These are phyloP conservation scores for Arxiozyma bovina DNA, from an alignment of 1,139 yeast species.

Conservation along the genomic window DNA sequence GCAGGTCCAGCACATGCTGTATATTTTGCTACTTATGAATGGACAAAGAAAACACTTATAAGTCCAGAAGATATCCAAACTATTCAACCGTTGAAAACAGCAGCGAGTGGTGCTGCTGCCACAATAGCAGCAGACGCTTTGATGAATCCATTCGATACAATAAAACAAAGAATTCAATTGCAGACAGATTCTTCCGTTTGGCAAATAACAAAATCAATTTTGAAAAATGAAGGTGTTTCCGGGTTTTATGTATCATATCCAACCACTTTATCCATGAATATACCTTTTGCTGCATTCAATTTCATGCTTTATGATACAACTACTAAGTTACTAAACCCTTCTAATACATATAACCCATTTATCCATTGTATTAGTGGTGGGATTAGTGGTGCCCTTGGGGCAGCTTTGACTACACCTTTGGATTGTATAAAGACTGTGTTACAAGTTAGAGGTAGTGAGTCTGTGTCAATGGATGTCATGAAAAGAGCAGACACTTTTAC, in stretches of 20 bases:
- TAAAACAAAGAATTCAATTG: constrained; percentile 79
- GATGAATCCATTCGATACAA: constrained; percentile 96
- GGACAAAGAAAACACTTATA: constrained; percentile 43
- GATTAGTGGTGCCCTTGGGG: constrained; percentile 90
- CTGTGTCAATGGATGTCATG: constrained; percentile 39
- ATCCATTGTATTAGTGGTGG: constrained; percentile 93
- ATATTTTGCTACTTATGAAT: constrained; percentile 92
- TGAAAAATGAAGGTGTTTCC: constrained; percentile 63
- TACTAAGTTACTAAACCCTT: constrained; percentile 70
- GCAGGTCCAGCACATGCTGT: constrained; percentile 99
- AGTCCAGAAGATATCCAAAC: constrained; percentile 27
- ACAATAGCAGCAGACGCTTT: constrained; percentile 89
- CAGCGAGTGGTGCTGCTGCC: constrained; percentile 88
- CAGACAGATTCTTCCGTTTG: constrained; percentile 31
- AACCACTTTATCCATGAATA: constrained; percentile 83
- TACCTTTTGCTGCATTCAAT: constrained; percentile 92
- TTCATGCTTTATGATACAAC: constrained; percentile 88
- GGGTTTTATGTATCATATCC: constrained; percentile 93
- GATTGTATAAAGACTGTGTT: constrained; percentile 90
- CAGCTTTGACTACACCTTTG: constrained; percentile 91
- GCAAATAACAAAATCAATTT: constrained; percentile 41
- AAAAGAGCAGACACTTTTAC: constrained; percentile 57
- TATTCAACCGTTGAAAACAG: constrained; percentile 62
- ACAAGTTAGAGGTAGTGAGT: constrained; percentile 42
- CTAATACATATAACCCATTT: constrained; percentile 73